Conservation (phyloP, 306 rosid genomes). For the Sechiopsis laciniata region DNA sequence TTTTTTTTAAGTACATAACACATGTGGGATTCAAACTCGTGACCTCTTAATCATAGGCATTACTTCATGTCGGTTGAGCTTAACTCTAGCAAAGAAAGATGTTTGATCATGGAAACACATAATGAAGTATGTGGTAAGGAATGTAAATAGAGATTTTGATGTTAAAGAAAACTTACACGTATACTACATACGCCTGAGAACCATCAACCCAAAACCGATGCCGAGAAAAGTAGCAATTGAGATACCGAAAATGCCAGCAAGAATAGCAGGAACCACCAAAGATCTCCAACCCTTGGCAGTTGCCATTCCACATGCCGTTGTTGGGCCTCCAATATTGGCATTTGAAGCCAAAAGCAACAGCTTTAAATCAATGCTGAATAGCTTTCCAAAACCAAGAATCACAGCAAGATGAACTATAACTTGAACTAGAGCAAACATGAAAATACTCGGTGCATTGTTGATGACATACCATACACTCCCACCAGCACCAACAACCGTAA, state of each 20-base stretch:
- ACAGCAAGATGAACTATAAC: slow-evolving; percentile 51
- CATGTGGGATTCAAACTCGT: too few relatives aligned
- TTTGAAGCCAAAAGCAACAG: slow-evolving; percentile 63
- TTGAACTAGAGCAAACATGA: slow-evolving; percentile 65
- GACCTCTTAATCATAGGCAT: too few relatives aligned
- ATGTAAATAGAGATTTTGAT: neutral
- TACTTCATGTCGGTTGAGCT: too few relatives aligned
- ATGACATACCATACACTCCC: slow-evolving; percentile 64
- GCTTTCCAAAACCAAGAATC: slow-evolving; percentile 52
- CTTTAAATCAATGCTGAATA: slow-evolving; percentile 53
- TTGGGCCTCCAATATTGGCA: slow-evolving; percentile 79
- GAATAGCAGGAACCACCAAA: slow-evolving; percentile 66
- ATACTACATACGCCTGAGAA: slow-evolving; percentile 47
- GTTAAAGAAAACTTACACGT: slow-evolving; percentile 7
- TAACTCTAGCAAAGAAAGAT: too few relatives aligned
- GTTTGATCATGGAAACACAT: neutral
- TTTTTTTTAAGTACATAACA: neutral
- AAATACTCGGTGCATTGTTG: slow-evolving; percentile 52
- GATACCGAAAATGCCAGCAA: slow-evolving; percentile 62
- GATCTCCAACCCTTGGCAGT: slow-evolving; percentile 62
- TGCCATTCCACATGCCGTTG: slow-evolving; percentile 87
- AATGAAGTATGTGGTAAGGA: neutral
- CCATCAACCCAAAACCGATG: slow-evolving; percentile 48
- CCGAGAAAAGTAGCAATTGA: slow-evolving; percentile 61
- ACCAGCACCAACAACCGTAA: slow-evolving; percentile 61